Base-by-base conservation (phyloP, 495 filamentous ascomycete species). In the Xanthoparmelia taractica region DNA sequence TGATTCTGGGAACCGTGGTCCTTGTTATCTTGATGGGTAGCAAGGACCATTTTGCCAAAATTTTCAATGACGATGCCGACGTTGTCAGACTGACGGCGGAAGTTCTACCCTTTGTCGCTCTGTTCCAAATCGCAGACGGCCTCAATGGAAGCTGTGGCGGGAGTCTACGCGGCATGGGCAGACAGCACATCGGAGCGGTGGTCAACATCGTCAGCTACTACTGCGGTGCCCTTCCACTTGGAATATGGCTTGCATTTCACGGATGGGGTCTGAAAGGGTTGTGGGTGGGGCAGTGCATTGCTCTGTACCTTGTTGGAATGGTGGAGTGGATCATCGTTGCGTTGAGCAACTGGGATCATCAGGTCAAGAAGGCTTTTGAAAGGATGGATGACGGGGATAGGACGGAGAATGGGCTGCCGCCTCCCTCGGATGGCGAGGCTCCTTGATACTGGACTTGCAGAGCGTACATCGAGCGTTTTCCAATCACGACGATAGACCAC, bases 51-150 rank as follows among this genome's bases (percentile, higher is more conserved):
- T 96, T 94, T 69, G 92, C 88, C 8, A 83, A 82, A 66, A 84
- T 96, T 38, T 96, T 96, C 76, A 96, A 94, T 71, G 78, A 90
- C 64, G 91, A 96, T 69, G 71, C 78, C 8, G 71, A 78, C 10
- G 92, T 96, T 0, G 84, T 96, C n/a, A 69, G 67, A 6, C 79
- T 96, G 4, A 92, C 90, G 0, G 85, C 89, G 4, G 82, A 92
- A 38, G 89, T 96, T 47, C 84, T 96, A 76, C 92, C 90, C 27
- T 92, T 82, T 67, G 91, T 96, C 15, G 92, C 92, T 4, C 78
- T 96, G n/a, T 96, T 96, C 78, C 92, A 96, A 76, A 91, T 96
- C 62, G 90, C 92, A 0, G 92, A 96, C 73, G 92, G 91, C 4
- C 73, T 95, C 61, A 94, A 93, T 73, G 90, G 88, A 0, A 87